Conservation (phyloP, 371 early-diverging fungal genomes). For the Coemansia sp. region DNA sequence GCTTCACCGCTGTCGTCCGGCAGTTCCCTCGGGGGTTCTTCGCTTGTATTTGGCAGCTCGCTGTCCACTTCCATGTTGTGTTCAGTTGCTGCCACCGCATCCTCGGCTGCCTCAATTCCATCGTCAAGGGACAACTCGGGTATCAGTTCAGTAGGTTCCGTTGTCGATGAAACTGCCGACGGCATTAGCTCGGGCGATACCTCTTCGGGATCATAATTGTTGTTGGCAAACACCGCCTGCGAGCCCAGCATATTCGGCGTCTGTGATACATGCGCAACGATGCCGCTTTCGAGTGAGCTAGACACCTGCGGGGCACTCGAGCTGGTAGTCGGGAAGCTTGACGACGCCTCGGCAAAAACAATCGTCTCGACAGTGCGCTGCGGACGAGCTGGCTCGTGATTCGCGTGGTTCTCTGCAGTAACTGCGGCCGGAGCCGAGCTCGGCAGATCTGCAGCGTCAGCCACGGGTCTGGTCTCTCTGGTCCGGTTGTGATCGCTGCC, state of each 20-base stretch:
- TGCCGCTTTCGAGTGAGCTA: neutral
- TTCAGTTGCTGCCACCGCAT: neutral
- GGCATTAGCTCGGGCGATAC: neutral
- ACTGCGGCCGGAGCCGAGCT: neutral
- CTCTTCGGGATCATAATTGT: neutral
- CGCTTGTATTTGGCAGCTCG: neutral
- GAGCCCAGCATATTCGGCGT: slow-evolving; percentile 9
- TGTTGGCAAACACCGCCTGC: neutral
- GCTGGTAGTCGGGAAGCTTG: slow-evolving; percentile 6
- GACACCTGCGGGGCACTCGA: slow-evolving; percentile 8
- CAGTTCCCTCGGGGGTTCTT: neutral
- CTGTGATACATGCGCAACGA: slow-evolving; percentile 10
- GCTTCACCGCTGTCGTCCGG: neutral
- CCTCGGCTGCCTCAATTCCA: no score
- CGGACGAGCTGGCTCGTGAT: neutral
- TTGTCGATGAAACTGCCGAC: neutral
- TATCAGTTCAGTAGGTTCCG: no score
- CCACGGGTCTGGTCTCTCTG: neutral
- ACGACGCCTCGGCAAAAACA: slow-evolving; percentile 8
- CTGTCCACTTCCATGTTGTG: no score
- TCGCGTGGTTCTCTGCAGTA: neutral
- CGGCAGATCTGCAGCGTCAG: neutral
- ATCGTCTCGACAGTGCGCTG: neutral
- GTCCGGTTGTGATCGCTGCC: neutral
- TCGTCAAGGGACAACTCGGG: no score